Evolutionary conservation across 192 early-diverging fungal species (phyloP).

Genomic region (Coemansia sp.): DNA sequence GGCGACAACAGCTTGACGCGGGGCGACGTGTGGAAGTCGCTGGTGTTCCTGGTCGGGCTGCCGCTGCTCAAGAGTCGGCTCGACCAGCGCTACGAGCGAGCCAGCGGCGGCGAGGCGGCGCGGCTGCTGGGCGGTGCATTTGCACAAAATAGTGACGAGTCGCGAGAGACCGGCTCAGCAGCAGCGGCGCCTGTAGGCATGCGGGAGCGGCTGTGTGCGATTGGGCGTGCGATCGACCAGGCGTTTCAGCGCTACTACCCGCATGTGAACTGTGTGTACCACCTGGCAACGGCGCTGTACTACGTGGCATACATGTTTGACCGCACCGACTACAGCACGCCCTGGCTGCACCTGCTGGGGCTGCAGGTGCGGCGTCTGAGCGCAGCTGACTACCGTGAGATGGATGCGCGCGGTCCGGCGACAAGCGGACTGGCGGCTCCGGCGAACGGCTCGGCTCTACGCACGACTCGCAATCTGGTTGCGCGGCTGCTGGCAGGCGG

Average conservation of each 20-base stretch:
- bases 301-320: constrained; percentile 84
- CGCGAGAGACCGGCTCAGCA: background rate
- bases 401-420: constrained; percentile 46
- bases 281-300: constrained; percentile 64
- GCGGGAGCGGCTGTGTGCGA: constrained; percentile 8
- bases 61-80: constrained; percentile 75
- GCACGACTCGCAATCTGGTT: constrained; percentile 47
- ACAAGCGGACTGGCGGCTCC: constrained; percentile 47
- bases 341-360: constrained; percentile 80
- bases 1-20: constrained; percentile 48
- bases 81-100: constrained; percentile 69
- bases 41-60: constrained; percentile 67
- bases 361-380: constrained; percentile 79
- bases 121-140: constrained; percentile 64
- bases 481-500: constrained; percentile 52
- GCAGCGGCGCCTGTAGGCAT: background rate
- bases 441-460: constrained; percentile 40
- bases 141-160: constrained; percentile 10
- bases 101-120: constrained; percentile 58
- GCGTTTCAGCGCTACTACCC: constrained; percentile 68
- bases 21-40: constrained; percentile 61
- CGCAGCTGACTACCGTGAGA: constrained; percentile 67
- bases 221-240: constrained; percentile 19
- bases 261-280: constrained; percentile 68
- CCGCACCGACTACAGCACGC: constrained; percentile 76